Base-by-base conservation (phyloP, 345 rosid genomes). In the Murraya koenigii region DNA sequence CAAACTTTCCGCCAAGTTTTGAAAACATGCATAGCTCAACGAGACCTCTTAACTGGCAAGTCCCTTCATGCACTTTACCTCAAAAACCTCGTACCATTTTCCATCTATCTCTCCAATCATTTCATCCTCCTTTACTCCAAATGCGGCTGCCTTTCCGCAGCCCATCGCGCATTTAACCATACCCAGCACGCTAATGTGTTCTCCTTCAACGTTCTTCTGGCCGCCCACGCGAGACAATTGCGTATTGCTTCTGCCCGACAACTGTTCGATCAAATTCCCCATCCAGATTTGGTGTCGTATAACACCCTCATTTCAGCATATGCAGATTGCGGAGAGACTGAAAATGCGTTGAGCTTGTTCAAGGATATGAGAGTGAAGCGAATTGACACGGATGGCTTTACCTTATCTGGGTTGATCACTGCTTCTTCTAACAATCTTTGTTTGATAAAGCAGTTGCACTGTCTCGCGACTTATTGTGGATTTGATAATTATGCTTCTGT, bases 111-210 rank as follows among this genome's bases (percentile, higher is more conserved):
- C 79, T 90, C 98, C 86, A 95, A 95, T 72, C 97, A 93, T 81
- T 93, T 95, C 85, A 85, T 88, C 78, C 91, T 92, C 80, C 96
- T 95, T 36, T 93, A 92, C 89, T 92, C 98, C 85, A 92, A 90
- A 71, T 93, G 92, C 84, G 87, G 91, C 75, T 87, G 65, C 55
- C 84, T 93, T 11, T 8, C 80, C 54, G 67, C 85, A 10, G 97
- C 99, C 60, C 83, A 79, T 56, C 77, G 82, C 49, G 84, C 84
- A 1, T 95, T 95, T 68, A 66, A 83, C 73, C 85, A 35, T 54
- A 86, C 86, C 79, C 86, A 73, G 6, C 41, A 81, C 6, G 94
- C 93, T 7, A 93, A 95, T 14, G 84, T 91, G 60, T 93, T 92
- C 92, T 86, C 98, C 77, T 93, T 87, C 91, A 95, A 95, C 58